phyloP scores from a whole-genome alignment of 345 rosid genomes.

The Sapria himalayana region DNA sequence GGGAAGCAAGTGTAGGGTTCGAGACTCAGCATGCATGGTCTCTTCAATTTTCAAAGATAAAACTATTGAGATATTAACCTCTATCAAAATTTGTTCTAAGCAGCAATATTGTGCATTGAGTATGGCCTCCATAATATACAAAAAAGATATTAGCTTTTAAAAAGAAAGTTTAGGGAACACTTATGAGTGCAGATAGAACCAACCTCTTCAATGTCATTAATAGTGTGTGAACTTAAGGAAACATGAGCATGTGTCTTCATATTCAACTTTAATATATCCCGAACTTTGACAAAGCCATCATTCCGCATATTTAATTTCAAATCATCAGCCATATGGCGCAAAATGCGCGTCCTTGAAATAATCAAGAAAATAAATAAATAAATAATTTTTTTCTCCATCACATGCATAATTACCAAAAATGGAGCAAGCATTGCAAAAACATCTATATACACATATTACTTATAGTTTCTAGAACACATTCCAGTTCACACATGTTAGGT shows the following conservation, averaged over 20 bases:
- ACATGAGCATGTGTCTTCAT: slow-evolving; percentile 49
- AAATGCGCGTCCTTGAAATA: slow-evolving; percentile 38
- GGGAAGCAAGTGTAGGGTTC: too few species aligned
- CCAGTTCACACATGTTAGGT: too few species aligned
- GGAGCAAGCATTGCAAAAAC: neutral
- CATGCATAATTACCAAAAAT: neutral
- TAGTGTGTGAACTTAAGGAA: slow-evolving; percentile 42
- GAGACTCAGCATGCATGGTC: too few species aligned
- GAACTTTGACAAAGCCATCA: slow-evolving; percentile 72
- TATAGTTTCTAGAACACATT: too few species aligned
- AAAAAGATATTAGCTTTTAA: neutral
- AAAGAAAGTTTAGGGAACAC: neutral
- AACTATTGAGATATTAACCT: too few species aligned
- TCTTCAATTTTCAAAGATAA: too few species aligned
- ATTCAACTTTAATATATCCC: slow-evolving; percentile 45
- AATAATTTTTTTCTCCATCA: neutral
- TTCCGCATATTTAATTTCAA: slow-evolving; percentile 42
- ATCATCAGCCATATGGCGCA: slow-evolving; percentile 68
- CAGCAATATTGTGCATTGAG: neutral
- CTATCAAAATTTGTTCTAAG: neutral
- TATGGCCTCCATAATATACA: neutral
- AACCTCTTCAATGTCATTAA: slow-evolving; percentile 74
- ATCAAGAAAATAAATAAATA: neutral
- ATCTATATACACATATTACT: too few species aligned
- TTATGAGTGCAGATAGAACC: slow-evolving; percentile 2